Evolutionary conservation across 148 eudicot species (phyloP).

Genomic region (Chenopodium suecicum): DNA sequence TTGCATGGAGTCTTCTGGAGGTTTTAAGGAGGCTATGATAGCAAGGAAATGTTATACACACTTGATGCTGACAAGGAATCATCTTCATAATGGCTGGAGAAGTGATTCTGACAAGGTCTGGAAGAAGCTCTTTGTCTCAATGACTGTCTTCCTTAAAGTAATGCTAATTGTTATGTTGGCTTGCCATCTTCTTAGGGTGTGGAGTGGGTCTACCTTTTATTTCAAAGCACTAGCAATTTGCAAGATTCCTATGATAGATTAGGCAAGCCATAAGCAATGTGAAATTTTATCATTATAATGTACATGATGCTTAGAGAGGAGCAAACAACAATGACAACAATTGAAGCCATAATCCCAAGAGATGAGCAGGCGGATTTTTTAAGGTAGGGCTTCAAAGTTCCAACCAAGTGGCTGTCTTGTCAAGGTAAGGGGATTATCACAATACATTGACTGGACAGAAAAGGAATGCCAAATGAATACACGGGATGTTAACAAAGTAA

Average conservation of each 20-base stretch:
- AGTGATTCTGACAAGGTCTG: neutral
- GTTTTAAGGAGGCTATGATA: too few relatives aligned
- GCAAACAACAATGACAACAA: too few relatives aligned
- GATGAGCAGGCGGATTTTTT: neutral
- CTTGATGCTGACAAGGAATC: neutral
- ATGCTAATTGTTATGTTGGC: neutral
- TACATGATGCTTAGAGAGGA: too few relatives aligned
- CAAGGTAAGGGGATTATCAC: neutral
- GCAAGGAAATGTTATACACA: neutral
- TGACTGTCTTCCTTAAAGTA: neutral
- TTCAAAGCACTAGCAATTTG: neutral
- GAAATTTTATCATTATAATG: too few relatives aligned
- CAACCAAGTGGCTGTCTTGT: too few relatives aligned
- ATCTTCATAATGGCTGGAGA: neutral
- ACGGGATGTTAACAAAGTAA: neutral
- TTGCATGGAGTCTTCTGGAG: neutral
- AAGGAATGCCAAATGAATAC: neutral
- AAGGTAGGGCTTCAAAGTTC: neutral
- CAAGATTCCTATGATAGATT: neutral
- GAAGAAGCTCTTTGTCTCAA: neutral
- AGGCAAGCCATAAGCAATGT: neutral
- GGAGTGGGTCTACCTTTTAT: neutral
- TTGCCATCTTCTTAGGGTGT: neutral
- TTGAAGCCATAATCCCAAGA: too few relatives aligned
- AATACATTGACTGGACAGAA: too few relatives aligned